Percentiles rank a stretch among this genome's conserved stretches.
These are phyloP conservation scores for Penicillium paradoxum DNA, from an alignment of 495 filamentous ascomycete species.

Conservation along the genomic window DNA sequence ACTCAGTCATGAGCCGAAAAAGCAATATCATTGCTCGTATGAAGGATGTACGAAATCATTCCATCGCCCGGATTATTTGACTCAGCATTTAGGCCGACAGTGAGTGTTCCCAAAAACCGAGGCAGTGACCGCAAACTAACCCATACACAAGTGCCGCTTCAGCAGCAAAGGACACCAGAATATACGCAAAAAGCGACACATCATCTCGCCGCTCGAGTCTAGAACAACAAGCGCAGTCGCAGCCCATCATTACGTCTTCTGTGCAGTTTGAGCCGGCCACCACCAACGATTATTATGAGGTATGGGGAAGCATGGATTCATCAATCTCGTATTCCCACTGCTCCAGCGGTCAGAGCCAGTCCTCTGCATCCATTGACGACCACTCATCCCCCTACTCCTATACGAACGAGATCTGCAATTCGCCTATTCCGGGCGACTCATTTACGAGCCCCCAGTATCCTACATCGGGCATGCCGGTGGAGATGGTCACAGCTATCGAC, in stretches of 20 bases:
- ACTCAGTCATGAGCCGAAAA: conserved; percentile 14
- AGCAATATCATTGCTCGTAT: conserved; percentile 8
- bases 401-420: conserved; percentile 3
- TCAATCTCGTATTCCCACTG: neutral
- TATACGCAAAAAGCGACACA: neutral
- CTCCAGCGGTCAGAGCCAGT: neutral
- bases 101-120: neutral
- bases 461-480: conserved; percentile 1
- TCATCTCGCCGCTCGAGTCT: neutral
- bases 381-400: conserved; percentile 3
- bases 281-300: neutral
- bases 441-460: neutral
- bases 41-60: conserved; percentile 16
- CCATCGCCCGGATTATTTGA: conserved; percentile 18
- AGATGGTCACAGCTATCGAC: neutral
- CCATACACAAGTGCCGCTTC: neutral
- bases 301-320: conserved; percentile 6
- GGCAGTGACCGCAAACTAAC: neutral
- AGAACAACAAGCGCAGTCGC: neutral
- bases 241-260: neutral
- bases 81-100: conserved; percentile 15
- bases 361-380: neutral
- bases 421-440: neutral
- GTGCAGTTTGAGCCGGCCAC: neutral
- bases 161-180: neutral